Conservation (phyloP, 139 green algal genomes). For the Coccomyxa sp. region DNA sequence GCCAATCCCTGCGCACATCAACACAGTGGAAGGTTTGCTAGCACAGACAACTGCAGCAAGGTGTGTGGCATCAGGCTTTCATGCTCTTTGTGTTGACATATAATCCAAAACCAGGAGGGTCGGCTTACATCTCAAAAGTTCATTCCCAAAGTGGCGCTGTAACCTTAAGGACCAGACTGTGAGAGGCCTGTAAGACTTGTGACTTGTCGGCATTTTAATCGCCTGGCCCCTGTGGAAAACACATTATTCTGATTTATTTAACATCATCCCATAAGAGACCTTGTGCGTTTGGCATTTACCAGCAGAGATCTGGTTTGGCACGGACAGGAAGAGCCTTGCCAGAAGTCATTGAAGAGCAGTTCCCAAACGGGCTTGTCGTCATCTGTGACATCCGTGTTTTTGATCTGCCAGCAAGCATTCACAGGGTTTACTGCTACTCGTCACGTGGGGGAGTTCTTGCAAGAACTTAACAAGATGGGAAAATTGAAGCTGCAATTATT, state of each 20-base stretch:
- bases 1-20: neutral
- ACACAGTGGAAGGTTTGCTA: no score
- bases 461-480: neutral
- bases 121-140: neutral
- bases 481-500: neutral
- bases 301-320: neutral
- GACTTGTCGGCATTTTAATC: slow-evolving; percentile 51
- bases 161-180: slow-evolving; percentile 57
- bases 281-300: no score
- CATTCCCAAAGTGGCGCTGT: neutral
- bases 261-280: no score
- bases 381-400: slow-evolving; percentile 61
- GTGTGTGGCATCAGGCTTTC: neutral
- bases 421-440: neutral
- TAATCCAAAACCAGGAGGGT: neutral
- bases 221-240: slow-evolving; percentile 60
- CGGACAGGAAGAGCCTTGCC: slow-evolving; percentile 29
- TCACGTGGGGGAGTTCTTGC: neutral
- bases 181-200: slow-evolving; percentile 77
- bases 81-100: neutral
- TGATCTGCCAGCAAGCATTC: slow-evolving; percentile 33
- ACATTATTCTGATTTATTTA: no score
- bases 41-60: neutral
- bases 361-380: slow-evolving; percentile 22
- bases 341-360: slow-evolving; percentile 67